Evolutionary conservation across 2,329 filamentous ascomycete species (phyloP).

Genomic region (Dactylellina cionopaga): DNA sequence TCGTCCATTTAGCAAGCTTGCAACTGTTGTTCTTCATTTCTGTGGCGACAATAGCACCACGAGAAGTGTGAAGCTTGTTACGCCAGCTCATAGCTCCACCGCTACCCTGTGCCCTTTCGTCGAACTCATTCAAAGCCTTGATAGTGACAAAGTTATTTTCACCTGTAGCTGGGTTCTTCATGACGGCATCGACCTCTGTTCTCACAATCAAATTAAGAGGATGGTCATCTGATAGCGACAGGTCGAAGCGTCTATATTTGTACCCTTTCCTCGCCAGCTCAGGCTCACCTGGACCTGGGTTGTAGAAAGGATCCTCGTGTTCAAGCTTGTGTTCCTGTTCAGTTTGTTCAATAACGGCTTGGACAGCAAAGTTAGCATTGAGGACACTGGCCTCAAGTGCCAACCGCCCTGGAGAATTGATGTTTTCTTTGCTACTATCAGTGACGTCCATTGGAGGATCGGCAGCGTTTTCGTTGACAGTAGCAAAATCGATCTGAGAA

Average conservation of each 20-base stretch:
- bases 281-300: slow-evolving; percentile 88
- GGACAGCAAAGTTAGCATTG: slow-evolving; percentile 99
- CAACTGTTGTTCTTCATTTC: slow-evolving; percentile 99
- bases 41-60: slow-evolving; percentile 95
- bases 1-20: slow-evolving; percentile 98
- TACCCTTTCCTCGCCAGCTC: slow-evolving; percentile 95
- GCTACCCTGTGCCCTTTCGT: slow-evolving; percentile 94
- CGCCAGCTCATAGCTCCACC: slow-evolving; percentile 97
- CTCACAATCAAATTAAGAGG: slow-evolving; percentile 92
- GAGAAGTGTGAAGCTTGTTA: slow-evolving; percentile 90
- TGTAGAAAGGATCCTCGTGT: slow-evolving; percentile 97
- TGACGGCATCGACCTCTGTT: slow-evolving; percentile 92
- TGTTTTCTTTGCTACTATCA: slow-evolving; percentile 89
- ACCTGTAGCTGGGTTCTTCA: slow-evolving; percentile 92
- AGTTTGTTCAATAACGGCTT: slow-evolving; percentile 87
- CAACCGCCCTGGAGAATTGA: slow-evolving; percentile 92
- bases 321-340: slow-evolving; percentile 81
- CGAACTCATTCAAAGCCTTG: slow-evolving; percentile 98
- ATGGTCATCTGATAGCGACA: slow-evolving; percentile 93
- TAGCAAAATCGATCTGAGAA: slow-evolving; percentile 93
- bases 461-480: slow-evolving; percentile 97
- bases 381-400: slow-evolving; percentile 99
- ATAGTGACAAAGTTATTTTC: slow-evolving; percentile 91
- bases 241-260: slow-evolving; percentile 97
- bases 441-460: slow-evolving; percentile 91